Base-by-base conservation (phyloP, 805 yeast genomes). In the Ogataea methanolica region DNA sequence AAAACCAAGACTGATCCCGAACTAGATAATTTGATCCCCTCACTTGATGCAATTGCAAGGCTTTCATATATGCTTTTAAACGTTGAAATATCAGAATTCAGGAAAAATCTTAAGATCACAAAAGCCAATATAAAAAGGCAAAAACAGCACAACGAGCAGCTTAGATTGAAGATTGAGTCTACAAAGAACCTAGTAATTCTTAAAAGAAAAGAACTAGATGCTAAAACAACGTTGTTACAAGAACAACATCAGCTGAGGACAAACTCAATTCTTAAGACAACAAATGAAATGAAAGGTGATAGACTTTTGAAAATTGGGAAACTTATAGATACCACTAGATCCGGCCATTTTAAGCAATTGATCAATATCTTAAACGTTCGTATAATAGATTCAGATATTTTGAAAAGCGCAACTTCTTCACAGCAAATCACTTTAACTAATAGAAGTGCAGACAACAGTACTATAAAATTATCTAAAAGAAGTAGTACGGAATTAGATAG, bases 61-160 rank as follows among this genome's bases (percentile, higher is more conserved):
- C 46, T 67, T 41, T 61, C 70, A 1, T 61, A 62, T 41, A 61
- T 64, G 58, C 48, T 67, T 12, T 41, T 66, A 41, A 60, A 54
- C 37, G 63, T 66, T 26, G 67, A 64, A 39, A 50, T 56, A 5
- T 17, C 57, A 6, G 56, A 56, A 36, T 47, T 40, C 16, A 55
- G 49, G 39, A 55, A 49, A 22, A 51, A 50, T 17, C 36, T 61
- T 23, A 41, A 50, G 14, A 42, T 26, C 16, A 33, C 52, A 41
- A 44, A 42, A 11, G 19, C n/a, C 3, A 47, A 44, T 16, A 39
- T 54, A 22, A 35, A 50, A 16, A 41, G 43, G 12, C 48, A 50
- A 21, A 41, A 45, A 15, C n/a, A 31, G 8, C 34, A 40, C 12
- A 55, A 58, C 15, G 44, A 45, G 9, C 21, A 33, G 5, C n/a